Percentiles rank a stretch among this genome's conserved stretches.
phyloP scores from a whole-genome alignment of 306 rosid species.

The Prinsepia uniflora region DNA sequence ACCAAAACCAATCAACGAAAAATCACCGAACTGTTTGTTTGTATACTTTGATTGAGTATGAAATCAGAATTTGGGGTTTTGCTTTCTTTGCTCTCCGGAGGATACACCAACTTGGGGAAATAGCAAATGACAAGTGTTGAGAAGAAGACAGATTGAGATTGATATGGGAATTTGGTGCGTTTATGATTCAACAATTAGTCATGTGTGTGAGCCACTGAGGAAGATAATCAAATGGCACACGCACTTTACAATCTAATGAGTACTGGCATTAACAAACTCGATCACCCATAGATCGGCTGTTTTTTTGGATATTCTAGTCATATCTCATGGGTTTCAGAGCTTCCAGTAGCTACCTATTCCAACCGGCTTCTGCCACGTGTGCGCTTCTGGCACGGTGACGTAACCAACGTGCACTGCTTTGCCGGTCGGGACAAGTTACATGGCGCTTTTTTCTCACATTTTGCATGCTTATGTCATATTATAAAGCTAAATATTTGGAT shows the following conservation, averaged over 20 bases:
- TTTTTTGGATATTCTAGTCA: not conserved
- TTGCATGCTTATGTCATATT: too few species aligned
- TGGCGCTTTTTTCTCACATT: too few species aligned
- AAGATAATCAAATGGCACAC: not conserved
- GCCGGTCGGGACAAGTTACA: constrained; percentile 1
- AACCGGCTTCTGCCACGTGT: not conserved
- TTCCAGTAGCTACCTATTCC: not conserved
- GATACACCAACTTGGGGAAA: not conserved
- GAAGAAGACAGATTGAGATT: not conserved
- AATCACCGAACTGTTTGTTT: too few species aligned
- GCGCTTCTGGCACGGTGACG: not conserved
- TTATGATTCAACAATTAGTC: not conserved
- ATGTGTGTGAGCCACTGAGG: not conserved
- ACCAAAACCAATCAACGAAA: not conserved
- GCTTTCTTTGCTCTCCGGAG: not conserved
- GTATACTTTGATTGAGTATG: too few species aligned
- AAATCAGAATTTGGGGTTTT: not conserved
- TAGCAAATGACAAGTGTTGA: not conserved
- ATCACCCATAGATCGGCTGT: too few species aligned
- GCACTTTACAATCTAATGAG: not conserved
- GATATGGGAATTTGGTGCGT: not conserved
- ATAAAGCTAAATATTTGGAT: too few species aligned
- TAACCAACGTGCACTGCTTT: not conserved
- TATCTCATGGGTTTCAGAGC: not conserved
- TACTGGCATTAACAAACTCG: too few species aligned